phyloP scores from a whole-genome alignment of 768 basidiomycete genomes.

The Suillus spraguei region DNA sequence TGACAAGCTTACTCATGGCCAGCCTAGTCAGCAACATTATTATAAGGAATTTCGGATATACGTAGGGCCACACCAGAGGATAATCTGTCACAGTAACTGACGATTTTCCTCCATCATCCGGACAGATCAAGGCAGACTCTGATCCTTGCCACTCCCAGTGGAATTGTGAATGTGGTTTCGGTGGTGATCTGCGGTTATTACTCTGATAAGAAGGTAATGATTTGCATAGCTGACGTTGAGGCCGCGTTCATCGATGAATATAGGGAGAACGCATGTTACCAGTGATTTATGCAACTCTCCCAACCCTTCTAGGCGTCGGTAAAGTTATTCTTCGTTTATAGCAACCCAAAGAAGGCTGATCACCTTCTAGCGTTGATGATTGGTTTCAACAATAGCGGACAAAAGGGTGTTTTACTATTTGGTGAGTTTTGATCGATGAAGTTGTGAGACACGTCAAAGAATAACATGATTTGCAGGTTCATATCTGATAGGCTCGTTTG shows the following conservation, averaged over 20 bases:
- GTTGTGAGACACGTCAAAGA: background rate
- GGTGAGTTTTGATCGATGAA: constrained; percentile 12
- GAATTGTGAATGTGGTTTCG: constrained; percentile 23
- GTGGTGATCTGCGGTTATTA: constrained; percentile 24
- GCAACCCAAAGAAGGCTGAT: background rate
- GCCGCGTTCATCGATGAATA: background rate
- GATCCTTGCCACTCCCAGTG: constrained; percentile 27
- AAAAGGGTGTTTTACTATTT: constrained; percentile 26
- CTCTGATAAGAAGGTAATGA: constrained; percentile 23
- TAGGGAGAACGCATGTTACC: constrained; percentile 26
- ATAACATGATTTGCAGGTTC: constrained; percentile 17
- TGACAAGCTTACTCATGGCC: background rate
- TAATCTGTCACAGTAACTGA: background rate
- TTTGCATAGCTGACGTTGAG: background rate
- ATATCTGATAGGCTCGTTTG: constrained; percentile 26
- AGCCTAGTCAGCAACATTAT: constrained; percentile 24
- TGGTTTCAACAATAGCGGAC: constrained; percentile 21
- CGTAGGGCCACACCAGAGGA: constrained; percentile 4
- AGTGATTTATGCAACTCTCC: constrained; percentile 21
- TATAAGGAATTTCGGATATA: constrained; percentile 26
- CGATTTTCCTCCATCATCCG: background rate
- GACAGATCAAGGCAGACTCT: constrained; percentile 22
- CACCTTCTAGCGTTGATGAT: constrained; percentile 23
- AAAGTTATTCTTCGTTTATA: background rate
- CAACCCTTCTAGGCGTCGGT: constrained; percentile 23